These are phyloP conservation scores for Aureobasidium sp. DNA, from an alignment of 2,329 filamentous ascomycete genomes.

Conservation along the genomic window DNA sequence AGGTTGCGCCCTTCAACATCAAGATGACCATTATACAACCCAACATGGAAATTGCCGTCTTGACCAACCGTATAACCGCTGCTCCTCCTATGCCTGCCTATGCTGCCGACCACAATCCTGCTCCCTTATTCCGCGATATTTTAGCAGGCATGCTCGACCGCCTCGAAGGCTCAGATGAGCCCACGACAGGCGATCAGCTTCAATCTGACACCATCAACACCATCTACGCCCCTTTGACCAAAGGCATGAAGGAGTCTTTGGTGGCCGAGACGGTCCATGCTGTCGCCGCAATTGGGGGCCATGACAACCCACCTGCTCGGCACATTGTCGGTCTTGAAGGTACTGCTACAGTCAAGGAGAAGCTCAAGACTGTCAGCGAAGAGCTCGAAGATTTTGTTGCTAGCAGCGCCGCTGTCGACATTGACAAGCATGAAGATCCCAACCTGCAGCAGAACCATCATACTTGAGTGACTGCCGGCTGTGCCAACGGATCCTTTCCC, in stretches of 20 bases:
- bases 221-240: slow-evolving; percentile 67
- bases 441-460: slow-evolving; percentile 1
- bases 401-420: slow-evolving; percentile 77
- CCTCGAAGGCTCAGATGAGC: slow-evolving; percentile 47
- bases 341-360: slow-evolving; percentile 82
- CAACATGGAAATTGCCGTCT: slow-evolving; percentile 80
- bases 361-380: slow-evolving; percentile 91
- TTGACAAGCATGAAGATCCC: slow-evolving; percentile 33
- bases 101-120: slow-evolving; percentile 61
- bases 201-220: slow-evolving; percentile 49
- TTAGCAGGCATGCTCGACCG: slow-evolving; percentile 71
- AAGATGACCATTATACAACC: slow-evolving; percentile 94
- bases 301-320: slow-evolving; percentile 88
- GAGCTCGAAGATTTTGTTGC: slow-evolving; percentile 95
- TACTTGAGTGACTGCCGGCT: not conserved
- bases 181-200: slow-evolving; percentile 39
- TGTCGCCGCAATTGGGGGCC: slow-evolving; percentile 82
- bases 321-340: slow-evolving; percentile 93
- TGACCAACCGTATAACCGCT: slow-evolving; percentile 81
- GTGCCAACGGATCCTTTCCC: not conserved
- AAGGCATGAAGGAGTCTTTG: slow-evolving; percentile 61
- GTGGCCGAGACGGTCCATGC: slow-evolving; percentile 88
- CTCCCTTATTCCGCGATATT: slow-evolving; percentile 77
- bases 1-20: slow-evolving; percentile 91
- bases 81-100: slow-evolving; percentile 69